Evolutionary conservation across 2,329 filamentous ascomycete genomes (phyloP).

Genomic region (Pestalotiopsis fici): DNA sequence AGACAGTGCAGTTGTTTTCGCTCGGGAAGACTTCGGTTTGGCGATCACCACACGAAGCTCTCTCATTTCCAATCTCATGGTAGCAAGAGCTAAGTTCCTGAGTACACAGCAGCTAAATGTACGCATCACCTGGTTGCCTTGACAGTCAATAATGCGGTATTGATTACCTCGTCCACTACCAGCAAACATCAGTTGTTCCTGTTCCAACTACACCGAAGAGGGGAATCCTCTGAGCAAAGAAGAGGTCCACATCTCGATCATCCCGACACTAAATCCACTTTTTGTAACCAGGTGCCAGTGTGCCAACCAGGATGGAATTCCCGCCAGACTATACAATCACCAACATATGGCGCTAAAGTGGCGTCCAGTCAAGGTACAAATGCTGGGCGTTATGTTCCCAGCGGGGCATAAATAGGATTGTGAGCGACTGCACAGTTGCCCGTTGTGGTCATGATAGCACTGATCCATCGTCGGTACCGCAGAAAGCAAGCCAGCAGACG

Average conservation of each 20-base stretch:
- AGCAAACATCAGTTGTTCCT: background rate
- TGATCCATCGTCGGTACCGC: background rate
- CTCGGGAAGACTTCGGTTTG: background rate
- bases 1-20: background rate
- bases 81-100: background rate
- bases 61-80: background rate
- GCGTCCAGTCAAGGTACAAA: background rate
- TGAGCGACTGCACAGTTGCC: conserved; percentile 3
- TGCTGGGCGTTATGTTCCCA: background rate
- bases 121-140: background rate
- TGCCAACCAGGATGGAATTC: background rate
- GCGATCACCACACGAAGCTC: background rate
- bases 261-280: background rate
- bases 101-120: background rate
- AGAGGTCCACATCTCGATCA: background rate
- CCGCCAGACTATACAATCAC: background rate
- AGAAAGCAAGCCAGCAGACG: background rate
- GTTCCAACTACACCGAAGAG: background rate
- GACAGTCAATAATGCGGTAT: background rate
- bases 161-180: background rate
- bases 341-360: background rate
- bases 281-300: background rate
- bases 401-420: conserved; percentile 3
- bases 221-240: background rate
- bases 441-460: background rate